Base-by-base conservation (phyloP, 1,284 basidiomycete species). In the Moniliella sp. region DNA sequence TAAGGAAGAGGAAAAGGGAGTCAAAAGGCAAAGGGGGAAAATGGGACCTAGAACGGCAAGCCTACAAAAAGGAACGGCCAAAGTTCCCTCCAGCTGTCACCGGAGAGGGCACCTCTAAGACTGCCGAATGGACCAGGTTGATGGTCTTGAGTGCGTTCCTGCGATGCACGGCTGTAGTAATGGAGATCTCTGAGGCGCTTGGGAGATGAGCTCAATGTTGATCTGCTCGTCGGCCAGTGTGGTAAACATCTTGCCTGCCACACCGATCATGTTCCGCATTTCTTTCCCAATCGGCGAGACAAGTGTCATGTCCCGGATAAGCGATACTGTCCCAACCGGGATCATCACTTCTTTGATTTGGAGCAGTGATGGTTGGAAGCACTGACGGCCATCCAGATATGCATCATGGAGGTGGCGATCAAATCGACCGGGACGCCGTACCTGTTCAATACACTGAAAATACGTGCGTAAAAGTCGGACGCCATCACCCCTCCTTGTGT, bases 171-270 rank as follows among this genome's bases (percentile, higher is more conserved):
- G 94, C 88, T 28, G 62, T 64, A 14, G 59, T 61, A 25, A 52
- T 56, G 45, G n/a, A n/a, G 63, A 97, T 94, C 67, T 99, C 88
- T 78, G 86, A 18, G 88, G 84, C 15, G 86, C 91, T 57, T 97
- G 91, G 45, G 75, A 78, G 64, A 99, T 94, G 88, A 94, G 94
- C 66, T 97, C 88, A 51, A 97, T 93, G 62, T 99, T 97, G 57
- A 97, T 75, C 54, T 78, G 76, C 16, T 82, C 84, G 46, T 84
- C 78, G 1, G 83, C 86, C 26, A 97, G 73, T 5, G 83, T 83
- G 34, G 42, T 47, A 15, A 97, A 97, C 88, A 94, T 97, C 43
- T 78, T 69, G 10, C 86, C 86, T 0, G 88, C 78, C 34, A 86
- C 82, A 32, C 88, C 88, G 44, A 97, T 79, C 71, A 83, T 76